Base-by-base conservation (phyloP, 495 filamentous ascomycete species). In the Massariosphaeria phaeospora region DNA sequence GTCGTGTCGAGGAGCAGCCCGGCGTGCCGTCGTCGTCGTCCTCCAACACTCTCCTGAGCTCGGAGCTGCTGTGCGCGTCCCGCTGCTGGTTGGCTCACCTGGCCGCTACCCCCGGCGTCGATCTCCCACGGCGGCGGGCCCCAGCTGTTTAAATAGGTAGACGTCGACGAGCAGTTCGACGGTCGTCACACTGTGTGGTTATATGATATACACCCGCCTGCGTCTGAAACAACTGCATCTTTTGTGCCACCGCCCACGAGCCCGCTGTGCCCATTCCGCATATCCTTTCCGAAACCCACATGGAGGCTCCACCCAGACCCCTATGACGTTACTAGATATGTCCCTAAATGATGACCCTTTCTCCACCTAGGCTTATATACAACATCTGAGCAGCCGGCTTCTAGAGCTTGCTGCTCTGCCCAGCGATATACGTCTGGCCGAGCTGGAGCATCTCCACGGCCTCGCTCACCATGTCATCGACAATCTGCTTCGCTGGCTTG, bases 391-490 rank as follows among this genome's bases (percentile, higher is more conserved):
- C n/a, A n/a, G n/a, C n/a, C n/a, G n/a, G n/a, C n/a, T n/a, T n/a
- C n/a, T n/a, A 64, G 26, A 64, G 35, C 52, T 64, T 64, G 39
- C 61, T 64, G n/a, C 31, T 49, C 27, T 31, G 33, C 9, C 51
- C 48, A 23, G 39, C 70, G 17, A 68, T 62, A 66, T 80, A 85
- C 26, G 61, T 64, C 31, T 72, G 66, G 0, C 76, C 80, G n/a
- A 72, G 49, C 69, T 73, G 81, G 49, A 96, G 66, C 71, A 85
- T 77, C 8, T 77, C 75, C 17, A 88, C 80, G 2, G 89, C 88
- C 70, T 91, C 83, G 30, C 69, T 66, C n/a, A 95, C 85, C 84
- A 96, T 94, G 64, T 91, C 85, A 49, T 79, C 79, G 17, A 96
- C 81, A 70, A 97, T 94, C 61, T 79, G 74, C 38, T 74, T 79